These are phyloP conservation scores for Suillus decipiens DNA, from an alignment of 768 basidiomycete genomes.

Conservation along the genomic window DNA sequence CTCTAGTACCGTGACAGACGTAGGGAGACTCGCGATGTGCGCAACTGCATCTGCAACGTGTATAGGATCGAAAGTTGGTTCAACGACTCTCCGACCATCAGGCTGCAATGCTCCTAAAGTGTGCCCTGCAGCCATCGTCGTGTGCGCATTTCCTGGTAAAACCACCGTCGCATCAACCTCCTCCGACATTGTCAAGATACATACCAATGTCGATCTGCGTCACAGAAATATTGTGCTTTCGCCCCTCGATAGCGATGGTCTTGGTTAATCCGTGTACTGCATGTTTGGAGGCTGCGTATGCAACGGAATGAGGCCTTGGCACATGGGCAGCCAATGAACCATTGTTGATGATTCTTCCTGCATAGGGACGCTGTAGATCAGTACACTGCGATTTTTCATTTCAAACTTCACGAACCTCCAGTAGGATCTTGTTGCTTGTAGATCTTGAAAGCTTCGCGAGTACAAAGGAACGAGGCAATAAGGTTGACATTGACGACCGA, in stretches of 20 bases:
- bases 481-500: slow-evolving; percentile 73
- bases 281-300: slow-evolving; percentile 83
- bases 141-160: slow-evolving; percentile 65
- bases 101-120: slow-evolving; percentile 63
- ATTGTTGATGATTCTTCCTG: slow-evolving; percentile 83
- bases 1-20: slow-evolving; percentile 67
- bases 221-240: slow-evolving; percentile 69
- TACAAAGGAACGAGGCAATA: slow-evolving; percentile 72
- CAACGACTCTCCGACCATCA: slow-evolving; percentile 56
- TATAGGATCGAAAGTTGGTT: slow-evolving; percentile 68
- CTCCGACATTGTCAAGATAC: slow-evolving; percentile 9
- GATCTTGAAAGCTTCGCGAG: slow-evolving; percentile 67
- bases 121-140: slow-evolving; percentile 52
- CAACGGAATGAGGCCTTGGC: slow-evolving; percentile 60
- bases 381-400: not conserved
- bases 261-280: slow-evolving; percentile 78
- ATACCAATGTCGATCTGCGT: slow-evolving; percentile 84
- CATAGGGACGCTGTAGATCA: not conserved
- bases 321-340: slow-evolving; percentile 75
- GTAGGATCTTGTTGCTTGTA: slow-evolving; percentile 75
- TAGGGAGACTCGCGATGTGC: slow-evolving; percentile 69
- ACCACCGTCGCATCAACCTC: not conserved
- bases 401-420: slow-evolving; percentile 53
- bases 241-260: slow-evolving; percentile 74
- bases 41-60: slow-evolving; percentile 75